A percentile compares a stretch with the other conserved stretches of the same genome.
Evolutionary conservation across 202 grass and related monocot species (phyloP).

Genomic region (Saccharum hybrid): DNA sequence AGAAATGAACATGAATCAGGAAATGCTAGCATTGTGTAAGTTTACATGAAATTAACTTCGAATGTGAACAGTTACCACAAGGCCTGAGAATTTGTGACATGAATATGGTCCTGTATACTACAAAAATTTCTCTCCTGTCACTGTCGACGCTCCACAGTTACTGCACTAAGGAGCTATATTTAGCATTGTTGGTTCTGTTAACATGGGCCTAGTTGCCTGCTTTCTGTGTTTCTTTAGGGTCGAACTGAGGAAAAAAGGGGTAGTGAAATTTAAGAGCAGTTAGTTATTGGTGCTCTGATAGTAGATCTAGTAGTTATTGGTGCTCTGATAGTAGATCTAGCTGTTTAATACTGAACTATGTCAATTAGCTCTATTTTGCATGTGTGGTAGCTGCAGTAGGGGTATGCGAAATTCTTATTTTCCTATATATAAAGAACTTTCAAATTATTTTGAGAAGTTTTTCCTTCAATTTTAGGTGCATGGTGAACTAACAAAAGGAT

Average conservation of each 20-base stretch:
- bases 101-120: conserved; percentile 30
- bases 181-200: conserved; percentile 35
- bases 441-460: not conserved
- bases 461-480: conserved; percentile 9
- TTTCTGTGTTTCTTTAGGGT: conserved; percentile 5
- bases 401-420: conserved; percentile 9
- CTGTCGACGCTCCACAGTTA: not conserved
- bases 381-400: conserved; percentile 21
- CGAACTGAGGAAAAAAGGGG: not conserved
- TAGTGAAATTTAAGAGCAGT: conserved; percentile 20
- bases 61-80: not conserved
- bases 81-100: not conserved
- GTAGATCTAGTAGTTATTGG: not conserved
- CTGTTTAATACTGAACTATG: conserved; percentile 32
- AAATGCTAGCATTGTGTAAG: not conserved
- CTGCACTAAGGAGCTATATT: not conserved
- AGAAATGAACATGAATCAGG: conserved; percentile 24
- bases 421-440: conserved; percentile 22
- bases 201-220: not conserved
- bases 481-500: conserved; percentile 31
- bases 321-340: too few species aligned
- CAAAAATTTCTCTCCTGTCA: not conserved
- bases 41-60: conserved; percentile 5
- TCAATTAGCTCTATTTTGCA: not conserved
- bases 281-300: conserved; percentile 32